These are phyloP conservation scores for Carex myosuroides DNA, from an alignment of 176 grass and related monocot genomes.

Conservation along the genomic window DNA sequence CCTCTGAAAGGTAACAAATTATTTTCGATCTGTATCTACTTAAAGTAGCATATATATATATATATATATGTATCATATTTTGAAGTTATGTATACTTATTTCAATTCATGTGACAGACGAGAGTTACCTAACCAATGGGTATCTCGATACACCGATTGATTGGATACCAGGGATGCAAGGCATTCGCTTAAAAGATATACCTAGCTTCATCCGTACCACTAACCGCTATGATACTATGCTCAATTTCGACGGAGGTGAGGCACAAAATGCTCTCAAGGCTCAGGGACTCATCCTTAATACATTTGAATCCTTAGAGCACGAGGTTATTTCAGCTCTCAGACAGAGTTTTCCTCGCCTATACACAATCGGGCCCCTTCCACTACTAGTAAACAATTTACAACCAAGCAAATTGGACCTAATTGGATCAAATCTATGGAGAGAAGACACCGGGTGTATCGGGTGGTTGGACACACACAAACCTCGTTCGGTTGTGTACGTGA, in stretches of 20 bases:
- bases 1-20: conserved; percentile 43
- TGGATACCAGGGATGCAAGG: conserved; percentile 49
- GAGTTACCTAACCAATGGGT: conserved; percentile 50
- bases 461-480: conserved; percentile 47
- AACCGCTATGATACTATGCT: conserved; percentile 53
- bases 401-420: conserved; percentile 23
- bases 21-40: background rate
- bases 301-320: conserved; percentile 46
- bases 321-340: conserved; percentile 36
- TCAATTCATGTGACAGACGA: conserved; percentile 30
- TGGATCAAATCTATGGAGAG: conserved; percentile 55
- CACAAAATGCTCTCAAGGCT: conserved; percentile 32
- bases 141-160: conserved; percentile 65
- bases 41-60: background rate
- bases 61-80: background rate
- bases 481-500: conserved; percentile 64
- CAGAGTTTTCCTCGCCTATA: conserved; percentile 34
- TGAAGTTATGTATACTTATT: background rate
- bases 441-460: conserved; percentile 38
- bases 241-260: conserved; percentile 25
- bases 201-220: conserved; percentile 63
- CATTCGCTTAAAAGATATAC: conserved; percentile 59
- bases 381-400: conserved; percentile 27
- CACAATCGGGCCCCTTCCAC: conserved; percentile 40
- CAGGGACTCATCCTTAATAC: conserved; percentile 64